A percentile compares a stretch with the other conserved stretches of the same genome.
These are phyloP conservation scores for Claviceps africana DNA, from an alignment of 2,329 filamentous ascomycete genomes.

Conservation along the genomic window DNA sequence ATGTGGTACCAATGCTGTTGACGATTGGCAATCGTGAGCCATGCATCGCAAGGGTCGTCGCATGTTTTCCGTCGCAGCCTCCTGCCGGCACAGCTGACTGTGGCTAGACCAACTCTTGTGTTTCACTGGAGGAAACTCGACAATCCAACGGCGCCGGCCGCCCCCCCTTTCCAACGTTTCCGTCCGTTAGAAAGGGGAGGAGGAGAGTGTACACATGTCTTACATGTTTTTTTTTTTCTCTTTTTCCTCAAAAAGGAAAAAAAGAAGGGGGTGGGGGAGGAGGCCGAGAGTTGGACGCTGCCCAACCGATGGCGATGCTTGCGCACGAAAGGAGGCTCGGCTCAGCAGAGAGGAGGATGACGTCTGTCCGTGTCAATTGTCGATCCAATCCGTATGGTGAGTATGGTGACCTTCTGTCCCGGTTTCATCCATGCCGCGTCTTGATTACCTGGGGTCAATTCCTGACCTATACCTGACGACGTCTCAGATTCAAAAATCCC, in stretches of 20 bases:
- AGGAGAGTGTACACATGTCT: background rate
- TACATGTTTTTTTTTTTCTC: no score
- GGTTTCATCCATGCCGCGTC: background rate
- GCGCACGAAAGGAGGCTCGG: background rate
- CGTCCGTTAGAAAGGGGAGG: constrained; percentile 2
- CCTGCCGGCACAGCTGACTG: background rate
- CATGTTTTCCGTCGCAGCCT: background rate
- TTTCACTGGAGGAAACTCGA: background rate
- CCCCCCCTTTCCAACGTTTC: constrained; percentile 1
- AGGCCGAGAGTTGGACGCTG: no score
- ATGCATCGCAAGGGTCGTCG: background rate
- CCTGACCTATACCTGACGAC: background rate
- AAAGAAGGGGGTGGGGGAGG: background rate
- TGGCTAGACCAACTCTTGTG: background rate
- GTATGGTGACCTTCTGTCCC: background rate
- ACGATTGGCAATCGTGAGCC: background rate
- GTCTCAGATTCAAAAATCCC: background rate
- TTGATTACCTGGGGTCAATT: background rate
- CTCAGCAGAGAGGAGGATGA: background rate
- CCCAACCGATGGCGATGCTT: background rate
- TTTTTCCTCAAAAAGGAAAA: background rate
- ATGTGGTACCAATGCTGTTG: background rate
- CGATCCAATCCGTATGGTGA: background rate
- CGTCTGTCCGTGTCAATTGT: background rate
- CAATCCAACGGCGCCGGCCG: background rate